phyloP scores from a whole-genome alignment of 805 yeast genomes.

The Candida hungchunana region DNA sequence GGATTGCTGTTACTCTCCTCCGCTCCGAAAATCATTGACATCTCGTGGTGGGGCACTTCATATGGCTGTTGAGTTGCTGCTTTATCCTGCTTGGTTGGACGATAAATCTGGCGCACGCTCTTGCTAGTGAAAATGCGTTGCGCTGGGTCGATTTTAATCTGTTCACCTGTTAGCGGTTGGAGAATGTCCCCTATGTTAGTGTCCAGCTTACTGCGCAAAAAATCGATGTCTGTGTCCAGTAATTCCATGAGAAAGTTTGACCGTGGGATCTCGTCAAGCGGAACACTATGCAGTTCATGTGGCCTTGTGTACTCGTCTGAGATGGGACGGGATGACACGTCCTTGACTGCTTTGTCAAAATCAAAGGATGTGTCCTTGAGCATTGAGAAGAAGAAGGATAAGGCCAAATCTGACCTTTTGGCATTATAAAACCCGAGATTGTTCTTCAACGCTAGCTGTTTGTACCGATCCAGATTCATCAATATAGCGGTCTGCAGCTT shows the following conservation, averaged over 20 bases:
- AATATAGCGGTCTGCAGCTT: conserved; percentile 2
- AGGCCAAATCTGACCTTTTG: conserved; percentile 16
- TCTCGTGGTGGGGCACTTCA: too few relatives aligned
- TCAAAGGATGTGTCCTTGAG: conserved; percentile 19
- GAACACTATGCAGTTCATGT: neutral
- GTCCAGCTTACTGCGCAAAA: conserved; percentile 4
- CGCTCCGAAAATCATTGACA: too few relatives aligned
- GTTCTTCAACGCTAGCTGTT: conserved; percentile 1
- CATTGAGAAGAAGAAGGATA: conserved; percentile 13
- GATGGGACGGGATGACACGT: neutral
- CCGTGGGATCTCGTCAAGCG: conserved; percentile 14
- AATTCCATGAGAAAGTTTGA: conserved; percentile 10
- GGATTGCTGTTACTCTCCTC: neutral
- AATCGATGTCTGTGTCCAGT: conserved; percentile 13
- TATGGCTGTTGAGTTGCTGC: too few relatives aligned
- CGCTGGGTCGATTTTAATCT: neutral
- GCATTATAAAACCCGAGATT: conserved; percentile 16
- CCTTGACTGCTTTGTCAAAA: conserved; percentile 13
- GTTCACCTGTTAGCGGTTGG: conserved; percentile 12
- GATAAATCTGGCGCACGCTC: too few relatives aligned
- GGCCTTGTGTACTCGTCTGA: neutral
- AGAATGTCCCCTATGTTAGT: conserved; percentile 13
- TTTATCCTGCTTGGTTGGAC: too few relatives aligned
- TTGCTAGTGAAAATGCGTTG: neutral
- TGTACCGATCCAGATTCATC: conserved; percentile 1